Conservation (phyloP, 768 basidiomycete genomes). For the Galerina sulciceps region DNA sequence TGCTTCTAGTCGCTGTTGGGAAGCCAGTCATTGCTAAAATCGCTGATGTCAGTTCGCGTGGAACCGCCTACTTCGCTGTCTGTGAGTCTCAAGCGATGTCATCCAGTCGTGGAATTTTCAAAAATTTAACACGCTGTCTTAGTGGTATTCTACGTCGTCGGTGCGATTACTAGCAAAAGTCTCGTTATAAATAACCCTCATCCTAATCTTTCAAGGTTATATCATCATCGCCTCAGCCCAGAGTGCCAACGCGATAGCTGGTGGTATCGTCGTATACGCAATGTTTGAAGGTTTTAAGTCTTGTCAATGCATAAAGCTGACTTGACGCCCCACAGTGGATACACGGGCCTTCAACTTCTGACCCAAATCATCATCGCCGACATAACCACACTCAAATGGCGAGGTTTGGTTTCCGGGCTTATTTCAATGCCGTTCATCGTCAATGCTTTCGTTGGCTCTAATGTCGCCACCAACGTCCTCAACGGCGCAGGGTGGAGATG, state of each 20-base stretch:
- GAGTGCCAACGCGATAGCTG: slow-evolving; percentile 48
- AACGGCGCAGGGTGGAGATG: slow-evolving; percentile 60
- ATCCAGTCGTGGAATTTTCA: background rate
- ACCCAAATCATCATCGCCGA: slow-evolving; percentile 69
- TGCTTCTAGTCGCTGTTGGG: slow-evolving; percentile 38
- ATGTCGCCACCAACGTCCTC: slow-evolving; percentile 53
- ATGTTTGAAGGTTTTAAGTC: slow-evolving; percentile 38
- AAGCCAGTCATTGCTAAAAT: slow-evolving; percentile 79
- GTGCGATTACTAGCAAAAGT: slow-evolving; percentile 25
- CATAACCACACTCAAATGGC: slow-evolving; percentile 60
- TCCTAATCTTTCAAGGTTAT: slow-evolving; percentile 39
- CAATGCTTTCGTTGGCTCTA: slow-evolving; percentile 70
- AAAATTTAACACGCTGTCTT: background rate
- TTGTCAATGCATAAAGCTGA: slow-evolving; percentile 11
- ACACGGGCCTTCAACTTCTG: slow-evolving; percentile 69
- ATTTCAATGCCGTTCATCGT: slow-evolving; percentile 45
- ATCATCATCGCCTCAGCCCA: slow-evolving; percentile 56
- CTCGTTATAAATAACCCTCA: background rate
- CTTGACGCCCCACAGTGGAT: slow-evolving; percentile 49
- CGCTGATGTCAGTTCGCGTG: slow-evolving; percentile 72
- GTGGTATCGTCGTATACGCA: slow-evolving; percentile 61
- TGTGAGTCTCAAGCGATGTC: slow-evolving; percentile 38
- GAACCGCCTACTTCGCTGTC: slow-evolving; percentile 61
- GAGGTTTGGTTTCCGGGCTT: slow-evolving; percentile 49
- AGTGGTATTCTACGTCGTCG: slow-evolving; percentile 66